Percentiles rank a stretch among this genome's conserved stretches.
Conservation (phyloP, 228 moss, liverwort and hornwort genomes). For the Sphagnum magellanicum region DNA sequence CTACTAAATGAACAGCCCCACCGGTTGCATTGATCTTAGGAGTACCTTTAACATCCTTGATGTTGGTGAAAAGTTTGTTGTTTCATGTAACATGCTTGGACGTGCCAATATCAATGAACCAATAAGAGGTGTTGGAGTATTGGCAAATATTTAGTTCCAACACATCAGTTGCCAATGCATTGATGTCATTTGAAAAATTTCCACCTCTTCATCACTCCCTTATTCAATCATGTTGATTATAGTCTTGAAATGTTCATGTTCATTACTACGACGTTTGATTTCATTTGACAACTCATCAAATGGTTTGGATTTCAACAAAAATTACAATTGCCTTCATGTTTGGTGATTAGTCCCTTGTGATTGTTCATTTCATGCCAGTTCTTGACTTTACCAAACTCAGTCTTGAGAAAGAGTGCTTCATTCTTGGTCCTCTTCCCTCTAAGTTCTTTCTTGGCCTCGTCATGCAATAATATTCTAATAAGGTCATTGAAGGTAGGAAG, state of each 20-base stretch:
- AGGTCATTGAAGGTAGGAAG: no score
- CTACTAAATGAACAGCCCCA: background rate
- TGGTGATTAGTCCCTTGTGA: background rate
- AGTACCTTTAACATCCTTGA: background rate
- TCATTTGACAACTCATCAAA: background rate
- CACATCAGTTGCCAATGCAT: background rate
- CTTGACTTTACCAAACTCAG: no score
- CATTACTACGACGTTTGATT: background rate
- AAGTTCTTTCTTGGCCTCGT: no score
- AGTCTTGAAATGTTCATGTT: background rate
- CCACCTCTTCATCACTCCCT: background rate
- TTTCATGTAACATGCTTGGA: background rate
- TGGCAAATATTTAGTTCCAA: background rate
- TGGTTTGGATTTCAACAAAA: background rate
- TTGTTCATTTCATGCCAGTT: no score
- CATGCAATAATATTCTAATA: no score
- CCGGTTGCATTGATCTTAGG: background rate
- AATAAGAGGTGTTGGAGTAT: background rate
- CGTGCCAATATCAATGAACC: background rate
- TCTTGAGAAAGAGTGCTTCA: no score
- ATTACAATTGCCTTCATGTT: background rate
- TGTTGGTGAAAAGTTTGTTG: background rate
- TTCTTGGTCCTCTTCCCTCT: no score
- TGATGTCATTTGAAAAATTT: background rate
- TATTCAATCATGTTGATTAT: background rate